A percentile compares a stretch with the other conserved stretches of the same genome.
Evolutionary conservation across 1,139 yeast genomes (phyloP).

Genomic region (Yamadazyma taylorii): DNA sequence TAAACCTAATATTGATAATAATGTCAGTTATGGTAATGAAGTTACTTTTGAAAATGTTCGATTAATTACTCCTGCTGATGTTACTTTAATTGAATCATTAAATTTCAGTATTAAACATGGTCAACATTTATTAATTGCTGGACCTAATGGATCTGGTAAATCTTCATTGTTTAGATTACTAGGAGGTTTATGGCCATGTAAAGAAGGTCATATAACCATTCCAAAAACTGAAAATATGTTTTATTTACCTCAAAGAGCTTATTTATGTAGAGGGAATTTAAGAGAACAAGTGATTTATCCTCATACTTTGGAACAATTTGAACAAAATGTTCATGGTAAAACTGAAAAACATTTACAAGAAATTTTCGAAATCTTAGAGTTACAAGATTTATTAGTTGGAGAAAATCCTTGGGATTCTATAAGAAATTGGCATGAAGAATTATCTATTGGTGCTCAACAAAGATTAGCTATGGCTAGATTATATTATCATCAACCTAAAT

Average conservation of each 20-base stretch:
- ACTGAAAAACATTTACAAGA: conserved; percentile 64
- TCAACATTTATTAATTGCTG: conserved; percentile 84
- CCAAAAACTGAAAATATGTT: conserved; percentile 75
- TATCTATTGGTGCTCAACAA: conserved; percentile 91
- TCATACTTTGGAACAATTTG: conserved; percentile 61
- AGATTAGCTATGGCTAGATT: conserved; percentile 91
- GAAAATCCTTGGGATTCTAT: conserved; percentile 57
- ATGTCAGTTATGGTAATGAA: conserved; percentile 49
- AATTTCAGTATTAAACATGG: conserved; percentile 77
- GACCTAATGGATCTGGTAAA: conserved; percentile 96
- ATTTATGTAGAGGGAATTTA: conserved; percentile 69
- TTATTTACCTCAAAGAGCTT: conserved; percentile 91
- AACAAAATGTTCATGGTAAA: conserved; percentile 36
- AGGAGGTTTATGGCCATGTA: conserved; percentile 93
- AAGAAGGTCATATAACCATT: conserved; percentile 58
- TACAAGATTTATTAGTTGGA: conserved; percentile 51
- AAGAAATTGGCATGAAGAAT: conserved; percentile 86
- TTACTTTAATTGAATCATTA: conserved; percentile 64
- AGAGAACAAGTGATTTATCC: conserved; percentile 92
- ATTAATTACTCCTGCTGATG: conserved; percentile 82
- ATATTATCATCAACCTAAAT: conserved; percentile 86
- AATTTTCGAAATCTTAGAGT: conserved; percentile 59
- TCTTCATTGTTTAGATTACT: conserved; percentile 86
- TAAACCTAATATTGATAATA: conserved; percentile 24
- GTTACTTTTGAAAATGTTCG: conserved; percentile 75